A percentile compares a stretch with the other conserved stretches of the same genome.
These are phyloP conservation scores for Dispira parvispora DNA, from an alignment of 192 early-diverging fungal genomes.

Conservation along the genomic window DNA sequence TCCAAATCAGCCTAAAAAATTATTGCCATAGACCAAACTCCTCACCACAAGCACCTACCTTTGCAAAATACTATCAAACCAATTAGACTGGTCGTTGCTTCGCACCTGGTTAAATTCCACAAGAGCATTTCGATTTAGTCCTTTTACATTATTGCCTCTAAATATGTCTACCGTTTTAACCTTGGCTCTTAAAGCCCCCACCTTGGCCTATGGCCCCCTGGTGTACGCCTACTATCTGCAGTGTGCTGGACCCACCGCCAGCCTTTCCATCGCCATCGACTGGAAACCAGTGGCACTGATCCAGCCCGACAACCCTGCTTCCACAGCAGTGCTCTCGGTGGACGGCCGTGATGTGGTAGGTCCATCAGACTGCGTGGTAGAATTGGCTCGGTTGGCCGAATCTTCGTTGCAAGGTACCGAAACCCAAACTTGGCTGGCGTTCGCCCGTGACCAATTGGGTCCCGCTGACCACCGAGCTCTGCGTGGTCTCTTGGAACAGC, in stretches of 20 bases:
- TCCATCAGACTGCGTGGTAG: conserved; percentile 11
- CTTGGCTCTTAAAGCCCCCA: conserved; percentile 38
- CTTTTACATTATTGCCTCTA: not conserved
- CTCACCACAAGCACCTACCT: too few species aligned
- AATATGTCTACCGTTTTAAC: conserved; percentile 29
- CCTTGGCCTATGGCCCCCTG: conserved; percentile 26
- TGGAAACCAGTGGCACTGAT: conserved; percentile 31
- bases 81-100: too few species aligned
- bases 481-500: conserved; percentile 40
- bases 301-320: conserved; percentile 20
- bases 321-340: conserved; percentile 20
- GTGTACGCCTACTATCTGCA: conserved; percentile 8
- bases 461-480: conserved; percentile 52
- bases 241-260: not conserved
- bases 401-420: conserved; percentile 2
- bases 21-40: too few species aligned
- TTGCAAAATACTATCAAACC: too few species aligned
- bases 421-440: conserved; percentile 12
- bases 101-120: too few species aligned
- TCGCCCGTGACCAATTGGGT: conserved; percentile 41
- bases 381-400: conserved; percentile 2
- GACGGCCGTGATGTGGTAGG: conserved; percentile 14
- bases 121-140: not conserved
- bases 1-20: too few species aligned
- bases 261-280: conserved; percentile 19